Percentiles rank a stretch among this genome's conserved stretches.
These are phyloP conservation scores for Solanum hybrid DNA, from an alignment of 305 asterid genomes.

Conservation along the genomic window DNA sequence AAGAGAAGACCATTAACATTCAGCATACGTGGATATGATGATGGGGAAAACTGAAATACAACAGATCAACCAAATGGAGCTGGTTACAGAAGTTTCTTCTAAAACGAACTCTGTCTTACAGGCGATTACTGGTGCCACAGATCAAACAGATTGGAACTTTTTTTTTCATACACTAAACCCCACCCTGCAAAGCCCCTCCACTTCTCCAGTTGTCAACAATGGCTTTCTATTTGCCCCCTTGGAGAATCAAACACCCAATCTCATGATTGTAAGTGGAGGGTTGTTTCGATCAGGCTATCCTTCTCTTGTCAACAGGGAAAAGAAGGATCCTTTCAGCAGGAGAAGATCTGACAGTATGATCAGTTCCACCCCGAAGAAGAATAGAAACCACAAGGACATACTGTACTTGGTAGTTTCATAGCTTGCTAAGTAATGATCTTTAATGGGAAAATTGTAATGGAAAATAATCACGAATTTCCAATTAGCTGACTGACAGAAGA, in stretches of 20 bases:
- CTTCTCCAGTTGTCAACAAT: not conserved
- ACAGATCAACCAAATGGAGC: not conserved
- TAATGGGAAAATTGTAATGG: not conserved
- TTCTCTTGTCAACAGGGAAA: not conserved
- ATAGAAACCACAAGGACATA: not conserved
- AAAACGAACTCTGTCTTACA: not conserved
- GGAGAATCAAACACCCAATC: not conserved
- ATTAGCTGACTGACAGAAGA: not conserved
- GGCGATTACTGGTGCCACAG: not conserved
- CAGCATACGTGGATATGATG: not conserved
- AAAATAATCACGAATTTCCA: not conserved
- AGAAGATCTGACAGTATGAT: not conserved
- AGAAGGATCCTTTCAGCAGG: not conserved
- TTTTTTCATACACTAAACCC: not conserved
- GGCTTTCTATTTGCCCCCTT: not conserved
- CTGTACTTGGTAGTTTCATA: not conserved
- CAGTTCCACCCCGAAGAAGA: not conserved
- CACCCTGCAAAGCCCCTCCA: not conserved
- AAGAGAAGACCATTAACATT: not conserved
- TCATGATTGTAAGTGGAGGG: not conserved
- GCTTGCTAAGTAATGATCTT: not conserved
- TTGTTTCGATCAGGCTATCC: not conserved
- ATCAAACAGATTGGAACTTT: not conserved
- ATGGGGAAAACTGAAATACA: not conserved
- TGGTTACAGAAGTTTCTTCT: not conserved